Conservation (phyloP, 2,329 filamentous ascomycete species). For the Byssothecium circinans region DNA sequence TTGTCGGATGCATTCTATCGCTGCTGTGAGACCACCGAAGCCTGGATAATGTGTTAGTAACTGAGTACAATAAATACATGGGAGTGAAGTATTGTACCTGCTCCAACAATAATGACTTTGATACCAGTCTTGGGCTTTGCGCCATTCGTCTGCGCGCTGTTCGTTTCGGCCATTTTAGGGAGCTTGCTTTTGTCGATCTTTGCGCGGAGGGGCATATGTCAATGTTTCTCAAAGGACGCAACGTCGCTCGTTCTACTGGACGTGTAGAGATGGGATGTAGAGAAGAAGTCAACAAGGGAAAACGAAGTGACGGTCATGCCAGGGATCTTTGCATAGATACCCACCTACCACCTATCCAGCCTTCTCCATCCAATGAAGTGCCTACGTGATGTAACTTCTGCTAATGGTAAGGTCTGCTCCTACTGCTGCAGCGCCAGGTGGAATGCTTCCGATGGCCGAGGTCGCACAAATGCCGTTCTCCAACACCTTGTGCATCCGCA, state of each 20-base stretch:
- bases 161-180: conserved; percentile 24
- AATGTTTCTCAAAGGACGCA: conserved; percentile 7
- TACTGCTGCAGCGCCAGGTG: conserved; percentile 10
- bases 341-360: conserved; percentile 4
- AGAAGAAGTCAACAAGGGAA: background rate
- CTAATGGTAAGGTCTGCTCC: conserved; percentile 1
- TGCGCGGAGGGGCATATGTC: conserved; percentile 23
- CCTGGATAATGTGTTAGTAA: conserved; percentile 41
- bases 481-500: background rate
- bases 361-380: conserved; percentile 1
- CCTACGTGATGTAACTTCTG: background rate
- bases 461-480: conserved; percentile 17
- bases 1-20: conserved; percentile 64
- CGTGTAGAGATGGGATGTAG: too few species aligned
- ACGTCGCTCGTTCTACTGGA: background rate
- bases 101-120: conserved; percentile 55
- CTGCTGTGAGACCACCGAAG: conserved; percentile 64
- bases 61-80: conserved; percentile 9
- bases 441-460: conserved; percentile 18
- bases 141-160: conserved; percentile 11
- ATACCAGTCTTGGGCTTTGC: conserved; percentile 49
- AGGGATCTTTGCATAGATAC: conserved; percentile 15
- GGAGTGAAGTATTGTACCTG: conserved; percentile 33
- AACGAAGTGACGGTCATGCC: background rate
- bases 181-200: conserved; percentile 18